Base-by-base conservation (phyloP, 331 rosid species). In the Phaseolus coccineus region DNA sequence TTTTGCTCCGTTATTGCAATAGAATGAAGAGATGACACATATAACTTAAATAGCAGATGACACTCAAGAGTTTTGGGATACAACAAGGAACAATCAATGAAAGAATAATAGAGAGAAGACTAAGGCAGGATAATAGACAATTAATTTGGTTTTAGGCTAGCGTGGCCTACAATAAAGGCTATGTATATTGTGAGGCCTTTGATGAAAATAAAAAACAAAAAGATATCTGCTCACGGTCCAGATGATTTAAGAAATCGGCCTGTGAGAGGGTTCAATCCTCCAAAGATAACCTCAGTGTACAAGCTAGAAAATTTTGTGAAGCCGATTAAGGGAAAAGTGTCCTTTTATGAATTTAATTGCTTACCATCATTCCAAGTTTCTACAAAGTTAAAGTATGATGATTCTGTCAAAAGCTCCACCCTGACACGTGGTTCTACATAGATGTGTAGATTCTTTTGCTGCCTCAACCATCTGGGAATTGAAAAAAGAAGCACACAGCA, bases 351-450 rank as follows among this genome's bases (percentile, higher is more conserved):
- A 30, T 79, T 81, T 61, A 59, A 81, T 47, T 42, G 62, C 94
- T 95, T 85, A 96, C 99, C 93, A 57, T 88, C 91, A 74, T 85
- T 89, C 99, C 99, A 91, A 46, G 91, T 90, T 82, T 89, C 87
- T 22, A 93, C 85, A 31, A 91, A 91, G 84, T 89, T 84, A 77
- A 85, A 96, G 88, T 87, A 87, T 62, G 97, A 80, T 12, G 99
- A 93, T 62, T 91, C 97, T 1, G 90, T 46, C 51, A 91, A 77
- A 88, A 96, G 97, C 27, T 90, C 98, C 40, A 25, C 80, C 88
- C 77, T 90, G 71, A 96, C 97, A 0, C 83, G 92, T 44, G 99
- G 97, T 82, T 96, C 99, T 61, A 96, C 99, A 39, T 89, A 96
- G 70, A 96, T 81, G 65, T 90, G 78, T 62, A 93, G 74, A 57